Conservation (phyloP, 805 yeast species). For the Hanseniaspora lachancei region DNA sequence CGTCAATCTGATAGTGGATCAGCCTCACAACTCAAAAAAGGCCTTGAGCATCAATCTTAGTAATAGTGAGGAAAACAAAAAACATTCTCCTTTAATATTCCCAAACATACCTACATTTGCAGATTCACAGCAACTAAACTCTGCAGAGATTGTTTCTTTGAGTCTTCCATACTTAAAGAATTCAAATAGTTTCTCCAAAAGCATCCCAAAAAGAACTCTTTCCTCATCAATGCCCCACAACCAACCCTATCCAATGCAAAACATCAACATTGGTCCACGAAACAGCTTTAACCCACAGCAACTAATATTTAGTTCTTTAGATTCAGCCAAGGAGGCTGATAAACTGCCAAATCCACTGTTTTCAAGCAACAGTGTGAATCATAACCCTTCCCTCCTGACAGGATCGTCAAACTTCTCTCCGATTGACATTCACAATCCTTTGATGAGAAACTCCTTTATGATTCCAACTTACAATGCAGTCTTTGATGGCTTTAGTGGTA, state of each 20-base stretch:
- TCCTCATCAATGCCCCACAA: neutral
- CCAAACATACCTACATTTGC: no score
- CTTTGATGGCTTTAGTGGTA: neutral
- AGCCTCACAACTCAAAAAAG: neutral
- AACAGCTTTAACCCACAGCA: neutral
- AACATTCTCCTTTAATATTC: neutral
- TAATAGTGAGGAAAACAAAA: neutral
- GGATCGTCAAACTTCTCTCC: conserved; percentile 6
- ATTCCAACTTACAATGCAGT: neutral
- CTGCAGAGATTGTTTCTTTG: no score
- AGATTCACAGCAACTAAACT: no score
- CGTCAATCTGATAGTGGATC: neutral
- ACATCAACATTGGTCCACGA: neutral
- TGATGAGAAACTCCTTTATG: neutral
- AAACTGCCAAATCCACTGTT: neutral
- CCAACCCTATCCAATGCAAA: neutral
- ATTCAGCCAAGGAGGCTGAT: neutral
- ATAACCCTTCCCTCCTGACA: neutral
- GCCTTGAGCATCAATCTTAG: neutral
- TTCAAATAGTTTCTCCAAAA: neutral
- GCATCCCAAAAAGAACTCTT: neutral
- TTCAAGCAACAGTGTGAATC: neutral
- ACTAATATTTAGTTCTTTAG: neutral
- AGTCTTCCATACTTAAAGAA: neutral
- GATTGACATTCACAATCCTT: neutral